Percentiles rank a stretch among this genome's conserved stretches.
Conservation (phyloP, 306 rosid genomes). For the Malus sylvestris region DNA sequence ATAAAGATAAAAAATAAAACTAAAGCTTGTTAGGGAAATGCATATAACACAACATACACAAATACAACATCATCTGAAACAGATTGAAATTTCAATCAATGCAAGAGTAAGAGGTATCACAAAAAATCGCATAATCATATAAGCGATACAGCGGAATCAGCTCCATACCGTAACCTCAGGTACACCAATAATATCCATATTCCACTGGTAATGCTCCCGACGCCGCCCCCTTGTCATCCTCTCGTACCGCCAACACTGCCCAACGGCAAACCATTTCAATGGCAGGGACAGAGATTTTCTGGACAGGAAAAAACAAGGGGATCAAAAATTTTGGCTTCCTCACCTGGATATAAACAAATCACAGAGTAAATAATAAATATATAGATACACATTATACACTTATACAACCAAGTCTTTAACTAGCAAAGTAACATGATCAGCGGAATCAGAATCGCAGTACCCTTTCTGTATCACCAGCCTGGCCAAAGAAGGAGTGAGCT, state of each 20-base stretch:
- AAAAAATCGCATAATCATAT: not conserved
- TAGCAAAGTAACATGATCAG: conserved; percentile 13
- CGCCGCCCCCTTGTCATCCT: conserved; percentile 98
- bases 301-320: conserved; percentile 35
- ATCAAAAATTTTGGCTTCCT: conserved; percentile 30
- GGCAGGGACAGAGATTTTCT: conserved; percentile 89
- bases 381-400: conserved; percentile 4
- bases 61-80: not conserved
- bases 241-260: conserved; percentile 98
- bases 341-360: conserved; percentile 31
- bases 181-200: conserved; percentile 94
- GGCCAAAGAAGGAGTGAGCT: conserved; percentile 96
- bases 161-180: conserved; percentile 67
- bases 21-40: conserved; percentile 4
- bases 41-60: not conserved
- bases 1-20: not conserved
- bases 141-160: not conserved
- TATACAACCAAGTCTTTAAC: not conserved
- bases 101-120: not conserved
- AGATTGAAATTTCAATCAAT: not conserved
- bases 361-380: conserved; percentile 1
- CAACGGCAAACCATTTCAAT: conserved; percentile 93
- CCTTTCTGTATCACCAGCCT: conserved; percentile 95
- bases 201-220: conserved; percentile 96
- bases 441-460: conserved; percentile 35